Conservation (phyloP, 1,284 basidiomycete species). For the Fomitopsis pinicola region DNA sequence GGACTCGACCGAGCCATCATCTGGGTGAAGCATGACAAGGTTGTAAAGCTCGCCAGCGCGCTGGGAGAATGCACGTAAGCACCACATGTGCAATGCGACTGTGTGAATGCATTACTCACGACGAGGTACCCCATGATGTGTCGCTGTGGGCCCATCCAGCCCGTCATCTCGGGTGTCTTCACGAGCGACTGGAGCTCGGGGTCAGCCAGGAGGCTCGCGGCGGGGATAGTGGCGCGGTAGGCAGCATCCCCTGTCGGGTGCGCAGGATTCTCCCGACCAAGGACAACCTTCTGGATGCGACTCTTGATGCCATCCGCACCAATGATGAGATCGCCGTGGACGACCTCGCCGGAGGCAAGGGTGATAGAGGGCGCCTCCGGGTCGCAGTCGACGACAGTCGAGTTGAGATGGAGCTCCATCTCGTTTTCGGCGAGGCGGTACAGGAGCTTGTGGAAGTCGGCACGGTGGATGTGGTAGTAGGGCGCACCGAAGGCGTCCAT, state of each 20-base stretch:
- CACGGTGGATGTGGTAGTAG: slow-evolving; percentile 52
- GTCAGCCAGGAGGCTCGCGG: slow-evolving; percentile 41
- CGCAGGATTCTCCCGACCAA: slow-evolving; percentile 27
- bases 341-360: slow-evolving; percentile 33
- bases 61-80: slow-evolving; percentile 15
- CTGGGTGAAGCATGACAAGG: slow-evolving; percentile 39
- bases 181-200: slow-evolving; percentile 42
- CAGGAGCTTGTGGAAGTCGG: slow-evolving; percentile 52
- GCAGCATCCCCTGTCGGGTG: slow-evolving; percentile 50
- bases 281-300: slow-evolving; percentile 43
- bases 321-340: slow-evolving; percentile 37
- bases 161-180: slow-evolving; percentile 38
- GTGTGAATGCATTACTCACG: slow-evolving; percentile 21
- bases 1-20: slow-evolving; percentile 41
- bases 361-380: slow-evolving; percentile 30
- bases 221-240: slow-evolving; percentile 45
- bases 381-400: slow-evolving; percentile 43
- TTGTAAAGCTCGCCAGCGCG: slow-evolving; percentile 39
- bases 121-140: slow-evolving; percentile 43
- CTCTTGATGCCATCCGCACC: slow-evolving; percentile 50
- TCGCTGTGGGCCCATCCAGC: slow-evolving; percentile 39
- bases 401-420: slow-evolving; percentile 44
- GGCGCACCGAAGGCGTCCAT: slow-evolving; percentile 41
- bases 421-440: slow-evolving; percentile 40
- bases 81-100: not conserved